Evolutionary conservation across 2,329 filamentous ascomycete genomes (phyloP), one percentile per base, ranked within the genome.

Genomic region (Hypoxylon rubiginosum): DNA sequence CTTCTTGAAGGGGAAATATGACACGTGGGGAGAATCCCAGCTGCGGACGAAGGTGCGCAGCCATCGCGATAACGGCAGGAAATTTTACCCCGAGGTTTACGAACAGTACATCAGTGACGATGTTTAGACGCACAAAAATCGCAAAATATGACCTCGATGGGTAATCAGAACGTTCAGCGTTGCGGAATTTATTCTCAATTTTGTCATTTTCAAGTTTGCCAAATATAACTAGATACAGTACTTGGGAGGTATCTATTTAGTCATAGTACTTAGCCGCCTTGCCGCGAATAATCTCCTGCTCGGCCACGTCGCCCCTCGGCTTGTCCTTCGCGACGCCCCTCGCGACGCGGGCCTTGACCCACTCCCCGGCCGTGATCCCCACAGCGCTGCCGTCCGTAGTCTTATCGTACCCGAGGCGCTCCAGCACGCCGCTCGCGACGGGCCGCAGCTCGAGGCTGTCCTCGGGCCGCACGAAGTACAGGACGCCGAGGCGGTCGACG

Each of bases 21-120:
- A 85, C 55, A 86, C 84, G 0, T 86, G 85, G 84, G 85, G 85
- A 0, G 85, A 86, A 72, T 81, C 82, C 5, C 84, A 86, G 74
- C 71, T 87, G 43, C 76, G 85, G 59, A 87, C 84, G 1, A 87
- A 87, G 73, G 80, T 86, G 10, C 76, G 84, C 11, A 86, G 84
- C 59, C 84, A 86, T 73, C 76, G 80, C 2, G 79, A 82, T 58
- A 83, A 84, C 15, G 85, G 84, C 3, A 76, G 57, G 62, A 81
- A 71, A 68, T 85, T 84, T 62, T 86, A 86, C 58, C 60, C 70
- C 0, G 77, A 82, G 39, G 81, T 87, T 0, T 85, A 79, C 73
- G 81, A 85, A 1, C 78, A 75, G 67, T 86, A 86, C 68, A 72
- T 82, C 34, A 78, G 79, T 57, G 83, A 84, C 62, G 76, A 74